phyloP scores from a whole-genome alignment of 164 flowering plant species.

The grape (Vitis vinifera) region DNA sequence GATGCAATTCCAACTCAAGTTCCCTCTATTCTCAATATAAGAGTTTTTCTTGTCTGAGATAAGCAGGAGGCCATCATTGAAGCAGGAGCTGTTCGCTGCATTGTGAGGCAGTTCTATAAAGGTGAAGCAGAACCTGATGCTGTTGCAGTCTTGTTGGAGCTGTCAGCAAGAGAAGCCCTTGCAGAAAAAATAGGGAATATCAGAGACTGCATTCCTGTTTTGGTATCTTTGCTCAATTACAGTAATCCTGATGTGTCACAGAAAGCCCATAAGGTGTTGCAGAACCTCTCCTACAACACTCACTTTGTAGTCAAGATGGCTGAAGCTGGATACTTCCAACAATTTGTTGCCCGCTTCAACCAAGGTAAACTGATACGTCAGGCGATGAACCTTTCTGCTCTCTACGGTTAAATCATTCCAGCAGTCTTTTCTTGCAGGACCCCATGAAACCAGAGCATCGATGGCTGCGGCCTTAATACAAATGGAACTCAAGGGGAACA shows the following conservation, averaged over 20 bases:
- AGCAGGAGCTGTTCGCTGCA: constrained; percentile 16
- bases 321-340: constrained; percentile 23
- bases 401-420: not conserved
- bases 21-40: not conserved
- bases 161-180: constrained; percentile 18
- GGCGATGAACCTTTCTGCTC: not conserved
- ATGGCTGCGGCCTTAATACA: constrained; percentile 23
- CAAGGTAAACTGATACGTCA: constrained; percentile 11
- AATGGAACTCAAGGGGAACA: constrained; percentile 24
- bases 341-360: constrained; percentile 25
- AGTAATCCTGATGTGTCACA: constrained; percentile 1
- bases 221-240: constrained; percentile 20
- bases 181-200: constrained; percentile 19
- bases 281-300: constrained; percentile 26
- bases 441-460: constrained; percentile 16
- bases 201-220: constrained; percentile 23
- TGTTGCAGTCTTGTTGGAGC: constrained; percentile 19
- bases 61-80: constrained; percentile 20
- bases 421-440: constrained; percentile 10
- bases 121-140: constrained; percentile 16
- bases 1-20: not conserved
- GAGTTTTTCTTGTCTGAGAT: not conserved
- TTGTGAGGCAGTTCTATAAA: constrained; percentile 20
- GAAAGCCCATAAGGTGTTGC: constrained; percentile 14
- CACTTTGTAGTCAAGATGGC: constrained; percentile 29